Conservation (phyloP, 768 basidiomycete genomes). For the Boletellus ananas region DNA sequence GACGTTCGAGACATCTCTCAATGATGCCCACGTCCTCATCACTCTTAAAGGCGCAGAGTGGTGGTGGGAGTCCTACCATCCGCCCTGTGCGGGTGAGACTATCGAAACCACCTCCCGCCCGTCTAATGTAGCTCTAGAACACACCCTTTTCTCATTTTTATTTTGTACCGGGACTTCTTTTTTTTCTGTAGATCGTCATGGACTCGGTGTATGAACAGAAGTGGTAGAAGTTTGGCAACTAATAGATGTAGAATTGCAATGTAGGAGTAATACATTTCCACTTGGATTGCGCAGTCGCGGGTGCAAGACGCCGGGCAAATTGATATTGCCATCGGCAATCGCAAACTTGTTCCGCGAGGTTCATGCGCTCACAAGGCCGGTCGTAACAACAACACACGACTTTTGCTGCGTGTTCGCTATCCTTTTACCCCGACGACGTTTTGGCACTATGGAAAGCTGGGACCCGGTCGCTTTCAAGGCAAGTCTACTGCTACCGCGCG, state of each 20-base stretch:
- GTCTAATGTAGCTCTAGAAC: conserved; percentile 18
- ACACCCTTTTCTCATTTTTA: neutral
- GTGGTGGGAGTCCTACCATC: neutral
- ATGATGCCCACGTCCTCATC: conserved; percentile 13
- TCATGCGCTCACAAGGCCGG: neutral
- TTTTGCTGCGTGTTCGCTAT: neutral
- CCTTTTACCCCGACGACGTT: neutral
- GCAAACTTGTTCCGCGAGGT: neutral
- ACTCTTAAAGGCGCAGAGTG: conserved; percentile 3
- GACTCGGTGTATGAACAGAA: neutral
- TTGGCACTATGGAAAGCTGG: conserved; percentile 26
- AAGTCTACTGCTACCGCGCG: conserved; percentile 3
- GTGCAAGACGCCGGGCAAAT: neutral
- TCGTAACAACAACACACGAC: conserved; percentile 2
- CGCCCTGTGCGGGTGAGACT: conserved; percentile 9
- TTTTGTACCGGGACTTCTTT: conserved; percentile 1
- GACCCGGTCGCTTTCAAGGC: conserved; percentile 31
- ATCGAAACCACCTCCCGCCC: conserved; percentile 17
- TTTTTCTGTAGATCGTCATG: neutral
- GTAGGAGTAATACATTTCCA: neutral
- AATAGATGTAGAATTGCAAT: conserved; percentile 1
- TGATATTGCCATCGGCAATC: too few species aligned
- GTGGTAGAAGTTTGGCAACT: neutral
- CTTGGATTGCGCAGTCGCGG: neutral
- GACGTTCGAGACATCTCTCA: conserved; percentile 17